Base-by-base conservation (phyloP, 2,329 filamentous ascomycete species). In the Phialemonium atrogriseum region DNA sequence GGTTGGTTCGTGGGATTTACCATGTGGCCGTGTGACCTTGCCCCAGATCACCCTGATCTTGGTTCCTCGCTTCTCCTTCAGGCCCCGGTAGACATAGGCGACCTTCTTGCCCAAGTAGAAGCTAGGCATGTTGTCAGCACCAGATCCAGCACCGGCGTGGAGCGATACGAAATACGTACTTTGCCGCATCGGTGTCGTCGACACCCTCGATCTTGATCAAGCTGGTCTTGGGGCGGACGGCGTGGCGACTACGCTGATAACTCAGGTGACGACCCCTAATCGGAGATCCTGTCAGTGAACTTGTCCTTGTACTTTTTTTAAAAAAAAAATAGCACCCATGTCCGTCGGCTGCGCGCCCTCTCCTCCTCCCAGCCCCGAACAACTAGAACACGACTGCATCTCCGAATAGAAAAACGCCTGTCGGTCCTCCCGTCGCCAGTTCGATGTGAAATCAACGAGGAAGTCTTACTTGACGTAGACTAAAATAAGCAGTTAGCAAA, bases 21-120 rank as follows among this genome's bases (percentile, higher is more conserved):
- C 89, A 71, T 96, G 89, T 63, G 87, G 81, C 60, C 87, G 76
- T 62, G 86, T 94, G 63, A 96, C 82, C 77, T 94, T 95, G 74
- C 89, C 89, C 87, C 88, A 96, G 74, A 96, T 95, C 54, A 96
- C 83, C 60, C 89, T 80, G 71, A 96, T 93, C 82, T 96, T 96
- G 65, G 87, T 89, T 63, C 91, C 91, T 58, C 89, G 84, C 60
- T 94, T 77, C 75, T 94, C 86, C 70, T 80, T 88, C 69, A 85
- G 80, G 54, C 81, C 89, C 61, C 88, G 86, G 79, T 96, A 98
- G 68, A 98, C 87, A 68, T 87, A 98, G 64, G 91, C 91, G 64
- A 96, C 80, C 73, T 88, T 88, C 84, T 98, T 98, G 71, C 91
- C 91, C 50, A 86, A 74, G 75, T 98, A 98, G 84, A 95, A 95